Evolutionary conservation across 441 rosid species (phyloP).

Genomic region (Euphorbia schlechtendalii): DNA sequence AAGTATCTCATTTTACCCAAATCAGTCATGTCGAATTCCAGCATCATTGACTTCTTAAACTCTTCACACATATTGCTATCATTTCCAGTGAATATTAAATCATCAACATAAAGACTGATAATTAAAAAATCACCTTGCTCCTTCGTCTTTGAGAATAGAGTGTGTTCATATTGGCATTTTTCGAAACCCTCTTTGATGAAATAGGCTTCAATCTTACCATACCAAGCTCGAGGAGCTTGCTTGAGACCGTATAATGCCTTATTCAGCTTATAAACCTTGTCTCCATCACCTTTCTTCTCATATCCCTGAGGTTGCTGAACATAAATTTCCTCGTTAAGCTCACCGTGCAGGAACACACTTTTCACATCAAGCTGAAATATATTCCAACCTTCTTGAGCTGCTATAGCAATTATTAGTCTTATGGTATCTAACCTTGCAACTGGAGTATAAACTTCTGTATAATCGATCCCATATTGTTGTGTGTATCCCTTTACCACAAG

Average conservation of each 20-base stretch:
- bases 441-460: background rate
- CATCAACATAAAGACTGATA: no score
- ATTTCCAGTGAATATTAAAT: no score
- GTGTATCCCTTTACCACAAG: conserved; percentile 8
- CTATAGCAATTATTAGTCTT: background rate
- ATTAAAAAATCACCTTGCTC: no score
- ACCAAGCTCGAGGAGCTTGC: background rate
- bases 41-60: no score
- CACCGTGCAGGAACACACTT: background rate
- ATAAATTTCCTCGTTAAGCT: background rate
- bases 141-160: no score
- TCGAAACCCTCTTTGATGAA: background rate
- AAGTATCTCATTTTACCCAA: no score
- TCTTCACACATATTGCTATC: no score
- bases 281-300: background rate
- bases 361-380: conserved; percentile 2
- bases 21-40: no score
- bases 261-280: background rate
- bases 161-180: background rate
- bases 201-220: background rate
- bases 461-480: background rate
- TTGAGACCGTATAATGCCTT: background rate
- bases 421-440: background rate
- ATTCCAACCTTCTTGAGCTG: conserved; percentile 3
- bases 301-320: background rate